phyloP scores from a whole-genome alignment of 768 basidiomycete genomes.

The Suillus discolor region DNA sequence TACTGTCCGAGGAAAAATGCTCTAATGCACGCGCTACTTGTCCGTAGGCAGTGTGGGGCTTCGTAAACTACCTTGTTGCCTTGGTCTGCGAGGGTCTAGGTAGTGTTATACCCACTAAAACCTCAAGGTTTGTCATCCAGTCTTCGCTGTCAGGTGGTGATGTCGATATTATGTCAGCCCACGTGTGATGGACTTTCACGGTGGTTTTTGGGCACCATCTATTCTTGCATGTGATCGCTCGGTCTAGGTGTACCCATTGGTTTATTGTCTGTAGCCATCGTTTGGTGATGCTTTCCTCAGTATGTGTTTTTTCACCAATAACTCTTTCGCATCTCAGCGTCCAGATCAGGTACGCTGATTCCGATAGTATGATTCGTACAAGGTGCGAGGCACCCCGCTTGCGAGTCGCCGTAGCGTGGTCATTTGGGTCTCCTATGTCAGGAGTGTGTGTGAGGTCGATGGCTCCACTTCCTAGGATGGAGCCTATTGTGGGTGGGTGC shows the following conservation, averaged over 20 bases:
- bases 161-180: not conserved
- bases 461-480: conserved; percentile 20
- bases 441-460: not conserved
- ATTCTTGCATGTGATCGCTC: not conserved
- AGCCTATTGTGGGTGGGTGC: conserved; percentile 17
- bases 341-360: not conserved
- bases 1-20: too few species aligned
- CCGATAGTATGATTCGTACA: not conserved
- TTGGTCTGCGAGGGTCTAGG: not conserved
- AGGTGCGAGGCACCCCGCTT: too few species aligned
- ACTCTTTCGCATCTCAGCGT: not conserved
- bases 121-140: not conserved
- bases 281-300: not conserved
- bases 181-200: not conserved
- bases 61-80: not conserved
- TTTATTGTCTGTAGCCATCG: not conserved
- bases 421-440: not conserved
- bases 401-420: too few species aligned
- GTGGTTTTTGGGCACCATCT: not conserved
- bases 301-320: not conserved
- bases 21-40: too few species aligned
- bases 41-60: too few species aligned
- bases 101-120: not conserved
- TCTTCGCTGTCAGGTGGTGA: not conserved
- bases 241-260: not conserved